These are phyloP conservation scores for Geoglossum glabrum DNA, from an alignment of 495 filamentous ascomycete genomes.

Conservation along the genomic window DNA sequence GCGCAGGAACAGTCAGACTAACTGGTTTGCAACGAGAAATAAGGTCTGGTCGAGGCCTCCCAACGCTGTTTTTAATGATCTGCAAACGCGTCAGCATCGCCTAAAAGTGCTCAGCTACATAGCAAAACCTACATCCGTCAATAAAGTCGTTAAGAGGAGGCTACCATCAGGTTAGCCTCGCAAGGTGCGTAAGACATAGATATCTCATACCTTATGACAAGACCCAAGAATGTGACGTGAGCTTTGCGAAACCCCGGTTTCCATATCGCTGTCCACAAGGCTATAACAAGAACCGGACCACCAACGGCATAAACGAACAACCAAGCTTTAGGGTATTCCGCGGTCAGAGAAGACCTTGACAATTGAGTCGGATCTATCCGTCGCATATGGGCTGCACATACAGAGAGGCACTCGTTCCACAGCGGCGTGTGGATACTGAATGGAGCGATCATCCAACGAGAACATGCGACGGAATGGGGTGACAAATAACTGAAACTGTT, in stretches of 20 bases:
- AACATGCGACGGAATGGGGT: constrained; percentile 82
- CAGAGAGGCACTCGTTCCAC: constrained; percentile 67
- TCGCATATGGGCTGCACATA: constrained; percentile 20
- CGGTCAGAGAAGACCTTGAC: not conserved
- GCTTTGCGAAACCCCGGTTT: constrained; percentile 51
- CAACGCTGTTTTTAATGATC: constrained; percentile 76
- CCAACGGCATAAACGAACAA: constrained; percentile 58
- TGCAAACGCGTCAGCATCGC: constrained; percentile 2
- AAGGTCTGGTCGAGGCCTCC: constrained; percentile 76
- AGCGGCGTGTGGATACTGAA: constrained; percentile 71
- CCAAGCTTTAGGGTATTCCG: constrained; percentile 26
- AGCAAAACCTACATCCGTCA: constrained; percentile 42
- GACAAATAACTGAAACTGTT: constrained; percentile 45
- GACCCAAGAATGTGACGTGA: constrained; percentile 67
- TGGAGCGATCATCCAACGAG: constrained; percentile 57
- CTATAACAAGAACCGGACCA: constrained; percentile 43
- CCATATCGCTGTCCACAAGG: constrained; percentile 40
- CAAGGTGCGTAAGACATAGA: not conserved
- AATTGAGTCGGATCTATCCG: not conserved
- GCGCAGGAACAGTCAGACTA: not conserved
- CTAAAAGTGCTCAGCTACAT: not conserved
- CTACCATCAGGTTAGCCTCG: constrained; percentile 4
- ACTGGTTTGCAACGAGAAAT: constrained; percentile 69
- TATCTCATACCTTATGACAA: constrained; percentile 36
- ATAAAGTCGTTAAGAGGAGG: constrained; percentile 54